phyloP scores from a whole-genome alignment of 495 filamentous ascomycete species.

The Penicillium diatomitis region DNA sequence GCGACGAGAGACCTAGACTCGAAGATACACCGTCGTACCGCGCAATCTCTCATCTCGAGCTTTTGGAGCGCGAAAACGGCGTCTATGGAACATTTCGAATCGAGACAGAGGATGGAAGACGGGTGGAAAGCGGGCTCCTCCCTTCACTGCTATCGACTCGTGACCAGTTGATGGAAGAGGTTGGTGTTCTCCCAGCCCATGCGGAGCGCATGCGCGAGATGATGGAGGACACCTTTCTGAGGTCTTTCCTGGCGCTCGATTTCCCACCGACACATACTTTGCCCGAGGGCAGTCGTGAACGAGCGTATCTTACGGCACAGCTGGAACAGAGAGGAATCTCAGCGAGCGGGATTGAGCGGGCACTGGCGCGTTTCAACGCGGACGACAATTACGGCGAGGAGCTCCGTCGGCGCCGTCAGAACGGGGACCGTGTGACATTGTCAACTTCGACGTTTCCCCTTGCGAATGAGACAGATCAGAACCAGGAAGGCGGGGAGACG shows the following conservation, averaged over 20 bases:
- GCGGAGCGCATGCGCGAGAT: conserved; percentile 41
- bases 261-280: conserved; percentile 33
- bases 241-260: conserved; percentile 40
- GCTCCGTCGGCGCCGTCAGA: conserved; percentile 33
- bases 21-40: conserved; percentile 28
- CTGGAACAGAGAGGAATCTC: conserved; percentile 36
- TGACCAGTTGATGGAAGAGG: conserved; percentile 38
- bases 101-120: conserved; percentile 37
- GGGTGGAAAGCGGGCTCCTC: conserved; percentile 39
- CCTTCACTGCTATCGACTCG: conserved; percentile 37
- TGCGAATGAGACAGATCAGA: conserved; percentile 35
- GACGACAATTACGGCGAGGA: conserved; percentile 38
- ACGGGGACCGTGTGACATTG: conserved; percentile 34
- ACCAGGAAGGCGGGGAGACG: conserved; percentile 44
- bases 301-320: conserved; percentile 33
- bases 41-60: conserved; percentile 36
- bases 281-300: conserved; percentile 21
- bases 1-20: conserved; percentile 17
- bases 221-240: conserved; percentile 43
- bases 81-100: conserved; percentile 42
- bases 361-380: conserved; percentile 31
- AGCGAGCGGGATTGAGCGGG: conserved; percentile 31
- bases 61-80: conserved; percentile 37
- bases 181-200: conserved; percentile 31
- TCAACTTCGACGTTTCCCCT: conserved; percentile 38